A percentile compares a stretch with the other conserved stretches of the same genome.
Evolutionary conservation across 768 basidiomycete species (phyloP).

Genomic region (Pluteus cervinus): DNA sequence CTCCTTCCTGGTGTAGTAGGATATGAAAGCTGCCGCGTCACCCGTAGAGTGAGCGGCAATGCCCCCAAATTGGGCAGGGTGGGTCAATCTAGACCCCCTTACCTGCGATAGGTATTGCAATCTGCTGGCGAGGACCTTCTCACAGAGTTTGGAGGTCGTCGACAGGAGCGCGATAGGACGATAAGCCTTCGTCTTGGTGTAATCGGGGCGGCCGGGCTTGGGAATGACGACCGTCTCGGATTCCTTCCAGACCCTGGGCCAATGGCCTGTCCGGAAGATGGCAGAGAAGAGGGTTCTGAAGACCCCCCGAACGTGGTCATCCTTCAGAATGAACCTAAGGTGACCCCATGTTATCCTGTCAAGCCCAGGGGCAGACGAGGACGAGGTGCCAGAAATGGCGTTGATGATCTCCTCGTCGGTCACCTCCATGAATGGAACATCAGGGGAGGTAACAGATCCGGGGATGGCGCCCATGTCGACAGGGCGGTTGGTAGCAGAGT

Average conservation of each 20-base stretch:
- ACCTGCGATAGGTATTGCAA: slow-evolving; percentile 1
- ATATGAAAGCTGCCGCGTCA: slow-evolving; percentile 3
- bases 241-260: neutral
- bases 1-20: neutral
- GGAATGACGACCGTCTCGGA: neutral
- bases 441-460: too few species aligned
- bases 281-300: neutral
- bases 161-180: slow-evolving; percentile 1
- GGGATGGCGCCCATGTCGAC: too few species aligned
- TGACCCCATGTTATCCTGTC: neutral
- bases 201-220: slow-evolving; percentile 1
- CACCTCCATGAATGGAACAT: too few species aligned
- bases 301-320: neutral
- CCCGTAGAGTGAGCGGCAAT: neutral
- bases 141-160: slow-evolving; percentile 3
- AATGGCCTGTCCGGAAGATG: neutral
- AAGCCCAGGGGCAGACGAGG: neutral
- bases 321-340: neutral
- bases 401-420: too few species aligned
- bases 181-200: neutral
- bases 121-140: slow-evolving; percentile 3
- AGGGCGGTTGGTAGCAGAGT: too few species aligned
- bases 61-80: slow-evolving; percentile 5
- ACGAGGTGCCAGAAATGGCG: too few species aligned
- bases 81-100: neutral